Percentiles rank a stretch among this genome's conserved stretches.
Evolutionary conservation across 805 yeast species (phyloP).

Genomic region (Starmerella cellae): DNA sequence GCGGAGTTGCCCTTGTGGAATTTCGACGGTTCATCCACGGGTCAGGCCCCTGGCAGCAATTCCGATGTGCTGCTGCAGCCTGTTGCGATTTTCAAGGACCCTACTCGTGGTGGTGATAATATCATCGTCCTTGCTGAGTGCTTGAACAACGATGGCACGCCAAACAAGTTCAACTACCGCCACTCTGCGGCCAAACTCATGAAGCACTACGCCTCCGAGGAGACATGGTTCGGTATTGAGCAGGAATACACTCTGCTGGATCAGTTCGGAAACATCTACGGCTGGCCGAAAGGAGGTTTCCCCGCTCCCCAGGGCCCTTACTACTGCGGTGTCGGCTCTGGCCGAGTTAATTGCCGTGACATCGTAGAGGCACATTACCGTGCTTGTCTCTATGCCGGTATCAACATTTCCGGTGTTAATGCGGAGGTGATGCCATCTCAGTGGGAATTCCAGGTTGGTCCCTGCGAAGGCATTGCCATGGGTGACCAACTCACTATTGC

Average conservation of each 20-base stretch:
- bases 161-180: slow-evolving; percentile 97
- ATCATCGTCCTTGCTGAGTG: slow-evolving; percentile 89
- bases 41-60: slow-evolving; percentile 96
- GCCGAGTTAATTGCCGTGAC: slow-evolving; percentile 95
- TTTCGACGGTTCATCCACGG: slow-evolving; percentile 97
- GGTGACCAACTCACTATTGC: slow-evolving; percentile 97
- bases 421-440: slow-evolving; percentile 99
- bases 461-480: slow-evolving; percentile 89
- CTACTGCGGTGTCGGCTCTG: slow-evolving; percentile 99
- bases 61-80: slow-evolving; percentile 93
- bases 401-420: slow-evolving; percentile 86
- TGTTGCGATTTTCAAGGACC: slow-evolving; percentile 89
- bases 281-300: slow-evolving; percentile 99
- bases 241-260: slow-evolving; percentile 97
- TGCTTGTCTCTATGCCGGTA: slow-evolving; percentile 90
- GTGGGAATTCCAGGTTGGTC: slow-evolving; percentile 99
- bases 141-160: slow-evolving; percentile 97
- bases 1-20: slow-evolving; percentile 98
- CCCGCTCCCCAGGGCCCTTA: slow-evolving; percentile 99
- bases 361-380: slow-evolving; percentile 98
- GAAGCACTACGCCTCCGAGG: slow-evolving; percentile 75
- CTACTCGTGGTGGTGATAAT: slow-evolving; percentile 97
- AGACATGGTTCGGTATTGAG: slow-evolving; percentile 95
- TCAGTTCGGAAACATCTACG: slow-evolving; percentile 77
- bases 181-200: slow-evolving; percentile 90